A percentile compares a stretch with the other conserved stretches of the same genome.
These are phyloP conservation scores for Colletotrichum cuscutae DNA, from an alignment of 2,329 filamentous ascomycete genomes.

Conservation along the genomic window DNA sequence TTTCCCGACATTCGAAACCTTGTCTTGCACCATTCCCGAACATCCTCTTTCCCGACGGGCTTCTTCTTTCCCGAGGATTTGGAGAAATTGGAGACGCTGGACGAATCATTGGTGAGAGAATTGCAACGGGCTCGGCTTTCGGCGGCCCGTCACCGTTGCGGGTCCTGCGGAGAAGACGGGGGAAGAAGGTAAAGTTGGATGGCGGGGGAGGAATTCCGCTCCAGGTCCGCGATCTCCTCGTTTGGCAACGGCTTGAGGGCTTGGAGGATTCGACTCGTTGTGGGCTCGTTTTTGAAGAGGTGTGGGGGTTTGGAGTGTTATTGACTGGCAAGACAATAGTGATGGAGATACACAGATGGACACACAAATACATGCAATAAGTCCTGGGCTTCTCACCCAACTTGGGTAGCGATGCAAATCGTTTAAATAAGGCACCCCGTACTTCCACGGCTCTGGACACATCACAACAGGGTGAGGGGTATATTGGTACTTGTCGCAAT, in stretches of 20 bases:
- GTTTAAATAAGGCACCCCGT: too few species aligned
- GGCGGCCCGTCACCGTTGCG: neutral
- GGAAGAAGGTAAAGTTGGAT: neutral
- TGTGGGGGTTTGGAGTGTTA: too few species aligned
- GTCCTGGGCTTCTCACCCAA: too few species aligned
- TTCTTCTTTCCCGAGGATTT: neutral
- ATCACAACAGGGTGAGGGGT: too few species aligned
- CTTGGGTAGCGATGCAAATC: too few species aligned
- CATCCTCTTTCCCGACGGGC: too few species aligned
- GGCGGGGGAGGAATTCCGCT: slow-evolving; percentile 15
- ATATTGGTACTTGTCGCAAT: too few species aligned
- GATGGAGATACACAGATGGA: too few species aligned
- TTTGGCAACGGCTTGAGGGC: slow-evolving; percentile 16
- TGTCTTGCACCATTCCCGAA: neutral
- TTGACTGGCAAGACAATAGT: too few species aligned
- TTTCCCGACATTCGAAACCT: neutral
- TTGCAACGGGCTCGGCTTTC: neutral
- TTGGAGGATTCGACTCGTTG: neutral
- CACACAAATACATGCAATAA: too few species aligned
- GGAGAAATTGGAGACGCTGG: neutral
- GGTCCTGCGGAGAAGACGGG: neutral
- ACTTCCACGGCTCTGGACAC: too few species aligned
- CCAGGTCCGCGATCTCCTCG: slow-evolving; percentile 11
- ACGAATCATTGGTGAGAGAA: neutral
- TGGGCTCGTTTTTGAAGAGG: neutral